A percentile compares a stretch with the other conserved stretches of the same genome.
These are phyloP conservation scores for Grosmannia clavigera DNA, from an alignment of 2,329 filamentous ascomycete genomes.

Conservation along the genomic window DNA sequence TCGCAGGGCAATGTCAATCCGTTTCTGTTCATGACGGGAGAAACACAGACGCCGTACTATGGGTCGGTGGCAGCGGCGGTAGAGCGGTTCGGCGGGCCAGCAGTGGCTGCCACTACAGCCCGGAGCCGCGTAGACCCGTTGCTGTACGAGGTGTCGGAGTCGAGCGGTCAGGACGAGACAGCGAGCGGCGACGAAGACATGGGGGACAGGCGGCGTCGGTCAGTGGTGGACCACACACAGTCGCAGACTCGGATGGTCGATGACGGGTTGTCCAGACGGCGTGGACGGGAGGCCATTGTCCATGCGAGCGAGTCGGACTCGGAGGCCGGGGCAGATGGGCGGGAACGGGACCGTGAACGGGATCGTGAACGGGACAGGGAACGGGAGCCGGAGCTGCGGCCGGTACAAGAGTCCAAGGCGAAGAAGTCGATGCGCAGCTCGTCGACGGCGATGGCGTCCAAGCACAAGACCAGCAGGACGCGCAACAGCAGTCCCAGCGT, in stretches of 20 bases:
- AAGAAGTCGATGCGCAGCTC: conserved; percentile 15
- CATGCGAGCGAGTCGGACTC: conserved; percentile 21
- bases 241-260: conserved; percentile 6
- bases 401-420: conserved; percentile 16
- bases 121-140: conserved; percentile 13
- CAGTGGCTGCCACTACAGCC: conserved; percentile 12
- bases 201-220: conserved; percentile 3
- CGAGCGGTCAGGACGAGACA: conserved; percentile 21
- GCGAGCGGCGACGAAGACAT: not conserved
- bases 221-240: conserved; percentile 10
- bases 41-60: conserved; percentile 25
- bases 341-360: conserved; percentile 1
- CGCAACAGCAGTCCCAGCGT: not conserved
- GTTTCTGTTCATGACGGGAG: conserved; percentile 40
- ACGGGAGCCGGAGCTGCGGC: conserved; percentile 1
- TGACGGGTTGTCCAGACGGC: not conserved
- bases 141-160: conserved; percentile 15
- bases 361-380: conserved; percentile 4
- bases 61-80: conserved; percentile 20
- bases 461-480: conserved; percentile 17
- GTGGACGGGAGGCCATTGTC: conserved; percentile 23
- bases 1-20: conserved; percentile 27
- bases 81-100: conserved; percentile 20
- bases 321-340: not conserved
- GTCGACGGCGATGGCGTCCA: conserved; percentile 8